phyloP scores from a whole-genome alignment of 345 rosid genomes.

The Ceriops tagal region DNA sequence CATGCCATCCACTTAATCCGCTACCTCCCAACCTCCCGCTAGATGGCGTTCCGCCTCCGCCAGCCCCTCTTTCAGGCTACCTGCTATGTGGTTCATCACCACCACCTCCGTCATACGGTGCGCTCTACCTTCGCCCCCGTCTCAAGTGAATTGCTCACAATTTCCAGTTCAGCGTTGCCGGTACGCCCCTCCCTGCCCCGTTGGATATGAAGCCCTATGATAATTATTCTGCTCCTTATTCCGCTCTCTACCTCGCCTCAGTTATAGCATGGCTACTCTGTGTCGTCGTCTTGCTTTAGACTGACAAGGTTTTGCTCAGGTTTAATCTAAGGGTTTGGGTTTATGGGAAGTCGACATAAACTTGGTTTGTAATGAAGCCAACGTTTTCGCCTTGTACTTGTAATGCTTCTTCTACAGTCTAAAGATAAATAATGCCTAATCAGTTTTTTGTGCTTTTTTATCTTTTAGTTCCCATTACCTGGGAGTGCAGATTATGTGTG shows the following conservation, averaged over 20 bases:
- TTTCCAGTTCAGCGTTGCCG: slow-evolving; percentile 32
- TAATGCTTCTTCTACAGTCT: too few relatives aligned
- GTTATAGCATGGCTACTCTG: slow-evolving; percentile 9
- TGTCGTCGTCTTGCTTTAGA: slow-evolving; percentile 18
- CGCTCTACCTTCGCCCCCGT: slow-evolving; percentile 16
- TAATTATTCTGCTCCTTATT: slow-evolving; percentile 5
- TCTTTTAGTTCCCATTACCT: too few relatives aligned
- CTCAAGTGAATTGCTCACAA: slow-evolving; percentile 27
- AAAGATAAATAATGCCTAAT: too few relatives aligned
- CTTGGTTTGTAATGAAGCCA: neutral
- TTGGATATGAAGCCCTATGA: slow-evolving; percentile 15
- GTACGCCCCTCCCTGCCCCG: slow-evolving; percentile 18
- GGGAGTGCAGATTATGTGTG: too few relatives aligned
- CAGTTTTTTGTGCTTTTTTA: too few relatives aligned
- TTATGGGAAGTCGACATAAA: neutral
- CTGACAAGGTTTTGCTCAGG: neutral
- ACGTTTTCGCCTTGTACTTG: too few relatives aligned
- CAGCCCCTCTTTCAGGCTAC: slow-evolving; percentile 11
- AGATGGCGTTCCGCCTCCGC: slow-evolving; percentile 25
- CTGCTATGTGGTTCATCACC: slow-evolving; percentile 25
- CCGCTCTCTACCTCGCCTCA: slow-evolving; percentile 9
- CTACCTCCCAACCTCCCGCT: slow-evolving; percentile 7
- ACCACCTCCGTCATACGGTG: slow-evolving; percentile 11
- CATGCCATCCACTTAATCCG: slow-evolving; percentile 28
- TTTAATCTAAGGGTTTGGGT: neutral